Base-by-base conservation (phyloP, 108 stramenopile genomes). In the Discostella pseudostelligera region DNA sequence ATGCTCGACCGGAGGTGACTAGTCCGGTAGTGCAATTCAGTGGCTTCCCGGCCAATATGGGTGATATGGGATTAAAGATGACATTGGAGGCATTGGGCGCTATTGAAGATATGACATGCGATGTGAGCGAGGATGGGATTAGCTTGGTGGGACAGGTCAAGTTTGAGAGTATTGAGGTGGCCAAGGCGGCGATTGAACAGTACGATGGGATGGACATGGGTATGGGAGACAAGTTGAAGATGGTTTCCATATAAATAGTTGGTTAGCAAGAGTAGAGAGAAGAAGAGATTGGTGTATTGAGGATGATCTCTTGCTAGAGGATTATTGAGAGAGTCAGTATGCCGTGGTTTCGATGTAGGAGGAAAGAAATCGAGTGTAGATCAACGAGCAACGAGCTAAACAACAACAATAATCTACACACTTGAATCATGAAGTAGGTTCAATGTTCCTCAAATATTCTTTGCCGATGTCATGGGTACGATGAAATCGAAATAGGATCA, bases 201-300 rank as follows among this genome's bases (percentile, higher is more conserved):
- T 94, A 94, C 71, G 84, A 94, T 64, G 93, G 93, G 26, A 94
- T 90, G 89, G 86, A 93, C 39, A 93, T 94, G 93, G 93, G 89
- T 46, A 87, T 89, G 88, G 86, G 90, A 61, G 77, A 84, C 22
- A 72, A 50, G 20, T 61, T 90, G 39, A 83, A 87, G 57, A 71
- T 90, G 61, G 36, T 66, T 8, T 87, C 88, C 40, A 72, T 82
- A 37, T 84, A 74, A 76, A n/a, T n/a, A n/a, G n/a, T n/a, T n/a
- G n/a, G n/a, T n/a, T n/a, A n/a, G n/a, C n/a, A n/a, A n/a, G 9
- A 11, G 12, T 29, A 20, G 49, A 13, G 50, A 8, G 20, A 25
- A 25, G 50, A 11, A 24, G 24, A 24, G 1, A 19, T 21, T 44
- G 1, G 43, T 2, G 43, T 2, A 4, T 44, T 1, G 43, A 44